phyloP scores from a whole-genome alignment of 768 basidiomycete species.

The Collybiopsis confluens region DNA sequence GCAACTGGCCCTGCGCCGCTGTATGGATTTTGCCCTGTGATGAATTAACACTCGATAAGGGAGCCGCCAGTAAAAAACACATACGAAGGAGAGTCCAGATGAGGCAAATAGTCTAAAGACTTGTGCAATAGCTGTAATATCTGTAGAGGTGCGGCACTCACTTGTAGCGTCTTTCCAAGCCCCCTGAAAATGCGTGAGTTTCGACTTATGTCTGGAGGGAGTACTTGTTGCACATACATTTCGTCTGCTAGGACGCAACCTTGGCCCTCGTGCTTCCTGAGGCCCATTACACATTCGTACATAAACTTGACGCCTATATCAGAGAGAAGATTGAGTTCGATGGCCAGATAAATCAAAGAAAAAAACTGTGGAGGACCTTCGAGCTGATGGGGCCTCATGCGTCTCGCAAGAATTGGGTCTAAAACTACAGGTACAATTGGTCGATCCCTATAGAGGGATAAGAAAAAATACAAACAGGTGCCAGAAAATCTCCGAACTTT shows the following conservation, averaged over 20 bases:
- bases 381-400: conserved; percentile 83
- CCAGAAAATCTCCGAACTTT: conserved; percentile 39
- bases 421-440: conserved; percentile 80
- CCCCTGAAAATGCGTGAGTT: conserved; percentile 50
- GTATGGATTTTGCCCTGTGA: conserved; percentile 80
- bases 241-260: conserved; percentile 98
- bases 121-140: not conserved
- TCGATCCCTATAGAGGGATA: conserved; percentile 39
- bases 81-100: conserved; percentile 80
- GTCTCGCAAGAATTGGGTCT: conserved; percentile 76
- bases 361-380: conserved; percentile 53
- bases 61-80: not conserved
- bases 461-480: not conserved
- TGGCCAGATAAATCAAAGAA: not conserved
- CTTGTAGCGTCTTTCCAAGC: conserved; percentile 93
- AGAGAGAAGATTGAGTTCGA: conserved; percentile 5
- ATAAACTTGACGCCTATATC: conserved; percentile 76
- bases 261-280: conserved; percentile 85
- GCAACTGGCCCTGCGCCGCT: conserved; percentile 49
- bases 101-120: conserved; percentile 76
- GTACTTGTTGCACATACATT: conserved; percentile 48
- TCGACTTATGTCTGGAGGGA: not conserved
- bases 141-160: conserved; percentile 13
- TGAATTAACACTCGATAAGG: not conserved
- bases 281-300: conserved; percentile 95